Conservation (phyloP, 75 land plant genomes). For the Pinus taeda region DNA sequence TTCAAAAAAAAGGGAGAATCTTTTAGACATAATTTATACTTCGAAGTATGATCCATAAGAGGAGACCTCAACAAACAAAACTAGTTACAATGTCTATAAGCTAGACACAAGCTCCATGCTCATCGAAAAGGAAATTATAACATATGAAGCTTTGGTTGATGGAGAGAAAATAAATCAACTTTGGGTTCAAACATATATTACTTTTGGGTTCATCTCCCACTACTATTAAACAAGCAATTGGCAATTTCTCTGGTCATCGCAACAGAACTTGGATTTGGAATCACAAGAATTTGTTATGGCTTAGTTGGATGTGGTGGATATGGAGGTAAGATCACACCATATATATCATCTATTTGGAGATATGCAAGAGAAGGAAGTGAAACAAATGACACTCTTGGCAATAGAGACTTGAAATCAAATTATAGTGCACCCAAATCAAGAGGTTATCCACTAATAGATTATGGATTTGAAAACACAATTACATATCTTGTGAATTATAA, state of each 20-base stretch:
- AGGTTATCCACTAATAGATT: constrained; percentile 41
- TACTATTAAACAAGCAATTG: constrained; percentile 20
- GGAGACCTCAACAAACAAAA: no score
- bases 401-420: constrained; percentile 63
- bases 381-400: constrained; percentile 38
- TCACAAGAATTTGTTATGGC: constrained; percentile 22
- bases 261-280: constrained; percentile 29
- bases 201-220: constrained; percentile 28
- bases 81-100: no score
- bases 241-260: constrained; percentile 11
- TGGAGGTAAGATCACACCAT: not conserved
- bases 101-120: no score
- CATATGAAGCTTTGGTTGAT: constrained; percentile 50
- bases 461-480: constrained; percentile 43
- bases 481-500: constrained; percentile 41
- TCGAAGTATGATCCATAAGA: no score
- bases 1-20: no score
- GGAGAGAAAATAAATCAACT: constrained; percentile 17
- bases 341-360: constrained; percentile 4
- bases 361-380: constrained; percentile 32
- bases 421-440: constrained; percentile 50
- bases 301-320: not conserved
- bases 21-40: no score
- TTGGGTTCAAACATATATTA: constrained; percentile 22
- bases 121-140: no score